These are phyloP conservation scores for Trichophyton simii DNA, from an alignment of 2,329 filamentous ascomycete genomes.

Conservation along the genomic window DNA sequence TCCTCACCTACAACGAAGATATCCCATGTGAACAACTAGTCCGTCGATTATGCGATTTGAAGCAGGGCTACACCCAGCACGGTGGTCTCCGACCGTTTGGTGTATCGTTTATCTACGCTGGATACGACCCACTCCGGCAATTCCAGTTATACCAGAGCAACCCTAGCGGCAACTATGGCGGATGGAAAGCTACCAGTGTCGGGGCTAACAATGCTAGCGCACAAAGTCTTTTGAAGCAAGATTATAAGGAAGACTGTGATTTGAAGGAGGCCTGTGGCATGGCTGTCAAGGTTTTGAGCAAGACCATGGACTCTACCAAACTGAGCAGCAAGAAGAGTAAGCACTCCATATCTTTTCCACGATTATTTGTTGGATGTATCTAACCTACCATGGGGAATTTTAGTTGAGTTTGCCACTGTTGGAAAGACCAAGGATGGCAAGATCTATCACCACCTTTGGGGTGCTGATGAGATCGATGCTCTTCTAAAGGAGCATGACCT, in stretches of 20 bases:
- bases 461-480: conserved; percentile 86
- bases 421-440: conserved; percentile 89
- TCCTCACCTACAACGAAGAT: conserved; percentile 98
- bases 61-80: conserved; percentile 98
- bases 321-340: conserved; percentile 97
- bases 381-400: conserved; percentile 3
- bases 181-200: conserved; percentile 97
- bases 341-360: conserved; percentile 24
- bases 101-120: conserved; percentile 98
- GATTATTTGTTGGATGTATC: not conserved
- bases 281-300: conserved; percentile 97
- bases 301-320: conserved; percentile 99
- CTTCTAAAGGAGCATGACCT: conserved; percentile 91
- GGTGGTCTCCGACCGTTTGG: conserved; percentile 96
- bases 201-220: conserved; percentile 97
- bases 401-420: conserved; percentile 96
- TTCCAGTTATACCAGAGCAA: conserved; percentile 99
- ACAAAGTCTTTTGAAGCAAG: conserved; percentile 93
- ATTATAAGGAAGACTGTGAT: conserved; percentile 97
- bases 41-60: conserved; percentile 87
- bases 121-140: conserved; percentile 87
- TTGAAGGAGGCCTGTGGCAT: conserved; percentile 92
- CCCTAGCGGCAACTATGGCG: conserved; percentile 95
- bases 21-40: conserved; percentile 99
- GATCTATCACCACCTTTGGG: conserved; percentile 97